These are phyloP conservation scores for Porcisia hertigi DNA, from an alignment of 208 protist genomes.

Conservation along the genomic window DNA sequence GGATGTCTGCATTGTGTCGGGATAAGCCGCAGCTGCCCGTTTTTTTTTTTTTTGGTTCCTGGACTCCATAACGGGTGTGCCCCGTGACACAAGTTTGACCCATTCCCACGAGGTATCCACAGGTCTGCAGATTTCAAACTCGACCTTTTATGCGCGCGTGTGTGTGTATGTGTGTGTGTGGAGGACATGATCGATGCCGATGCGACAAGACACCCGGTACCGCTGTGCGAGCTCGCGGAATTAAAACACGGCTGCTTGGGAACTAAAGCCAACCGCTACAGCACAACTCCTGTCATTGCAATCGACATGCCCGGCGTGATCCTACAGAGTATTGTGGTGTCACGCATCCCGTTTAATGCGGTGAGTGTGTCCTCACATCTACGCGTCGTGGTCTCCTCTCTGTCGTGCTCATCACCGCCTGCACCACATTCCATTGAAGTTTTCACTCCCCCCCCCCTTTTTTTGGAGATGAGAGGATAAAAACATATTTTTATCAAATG, in stretches of 20 bases:
- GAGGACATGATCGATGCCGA: neutral
- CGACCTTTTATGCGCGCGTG: too few relatives aligned
- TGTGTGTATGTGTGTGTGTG: neutral
- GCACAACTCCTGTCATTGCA: neutral
- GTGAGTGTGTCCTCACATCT: neutral
- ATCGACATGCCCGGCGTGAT: neutral
- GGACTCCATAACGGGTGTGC: neutral
- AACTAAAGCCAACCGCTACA: neutral
- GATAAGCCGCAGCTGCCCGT: neutral
- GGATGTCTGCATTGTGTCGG: constrained; percentile 23
- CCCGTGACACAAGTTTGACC: neutral
- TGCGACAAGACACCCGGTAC: neutral
- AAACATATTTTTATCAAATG: neutral
- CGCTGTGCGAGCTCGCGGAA: neutral
- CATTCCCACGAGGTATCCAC: neutral
- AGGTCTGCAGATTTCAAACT: neutral
- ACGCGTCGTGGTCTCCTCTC: neutral
- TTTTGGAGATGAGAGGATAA: neutral
- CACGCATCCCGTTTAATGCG: neutral
- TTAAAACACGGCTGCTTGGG: neutral
- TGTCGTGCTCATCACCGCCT: neutral
- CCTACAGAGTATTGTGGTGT: neutral
- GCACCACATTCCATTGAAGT: neutral
- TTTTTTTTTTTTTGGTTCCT: neutral
- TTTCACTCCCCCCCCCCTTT: neutral